A percentile compares a stretch with the other conserved stretches of the same genome.
These are phyloP conservation scores for Colletotrichum higginsianum DNA, from an alignment of 2,329 filamentous ascomycete species.

Conservation along the genomic window DNA sequence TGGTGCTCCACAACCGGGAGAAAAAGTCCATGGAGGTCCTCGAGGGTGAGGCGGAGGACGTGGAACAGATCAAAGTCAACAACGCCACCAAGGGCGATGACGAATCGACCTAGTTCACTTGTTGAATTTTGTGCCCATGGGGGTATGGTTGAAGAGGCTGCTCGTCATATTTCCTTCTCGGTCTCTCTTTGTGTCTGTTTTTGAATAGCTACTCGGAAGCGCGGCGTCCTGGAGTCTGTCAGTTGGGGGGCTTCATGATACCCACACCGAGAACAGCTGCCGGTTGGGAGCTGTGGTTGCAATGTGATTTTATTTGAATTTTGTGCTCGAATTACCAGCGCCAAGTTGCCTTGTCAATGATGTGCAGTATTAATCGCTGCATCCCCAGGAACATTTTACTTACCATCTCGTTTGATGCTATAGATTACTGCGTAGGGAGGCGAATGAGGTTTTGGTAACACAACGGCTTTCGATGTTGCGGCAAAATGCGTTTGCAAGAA, in stretches of 20 bases:
- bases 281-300: slow-evolving; percentile 28
- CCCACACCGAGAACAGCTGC: slow-evolving; percentile 23
- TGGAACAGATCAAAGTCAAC: slow-evolving; percentile 29
- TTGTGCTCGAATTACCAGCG: too few relatives aligned
- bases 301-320: neutral
- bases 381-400: too few relatives aligned
- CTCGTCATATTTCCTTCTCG: neutral
- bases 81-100: slow-evolving; percentile 24
- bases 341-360: too few relatives aligned
- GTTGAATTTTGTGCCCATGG: too few relatives aligned
- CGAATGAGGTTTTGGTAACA: too few relatives aligned
- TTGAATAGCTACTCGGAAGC: slow-evolving; percentile 27
- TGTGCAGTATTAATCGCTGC: too few relatives aligned
- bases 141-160: neutral
- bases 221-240: slow-evolving; percentile 34
- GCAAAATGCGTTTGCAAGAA: too few relatives aligned
- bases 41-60: slow-evolving; percentile 14
- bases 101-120: neutral
- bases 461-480: too few relatives aligned
- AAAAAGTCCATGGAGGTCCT: slow-evolving; percentile 31
- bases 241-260: slow-evolving; percentile 33
- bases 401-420: too few relatives aligned
- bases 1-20: slow-evolving; percentile 29
- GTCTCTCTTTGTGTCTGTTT: neutral
- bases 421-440: too few relatives aligned